Conservation (phyloP, 352 stramenopile species). For the Thalassiosira sp. region DNA sequence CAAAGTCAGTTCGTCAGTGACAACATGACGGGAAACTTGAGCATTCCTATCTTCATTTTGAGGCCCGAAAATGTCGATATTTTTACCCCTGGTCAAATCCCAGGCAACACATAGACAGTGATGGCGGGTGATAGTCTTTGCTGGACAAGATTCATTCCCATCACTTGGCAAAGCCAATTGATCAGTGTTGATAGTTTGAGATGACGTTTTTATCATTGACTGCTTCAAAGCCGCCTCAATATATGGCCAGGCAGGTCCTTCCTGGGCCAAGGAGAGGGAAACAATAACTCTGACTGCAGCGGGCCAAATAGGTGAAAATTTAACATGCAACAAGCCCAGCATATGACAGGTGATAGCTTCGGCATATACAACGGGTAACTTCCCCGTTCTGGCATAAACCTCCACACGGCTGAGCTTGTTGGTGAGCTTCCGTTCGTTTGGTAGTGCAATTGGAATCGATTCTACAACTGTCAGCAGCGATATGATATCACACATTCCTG, state of each 20-base stretch:
- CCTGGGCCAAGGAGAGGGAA: slow-evolving; percentile 59
- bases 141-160: slow-evolving; percentile 15
- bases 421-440: slow-evolving; percentile 66
- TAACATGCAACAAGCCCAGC: slow-evolving; percentile 78
- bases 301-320: slow-evolving; percentile 80
- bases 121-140: slow-evolving; percentile 46
- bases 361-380: slow-evolving; percentile 76
- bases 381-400: slow-evolving; percentile 67
- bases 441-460: slow-evolving; percentile 62
- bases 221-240: slow-evolving; percentile 60
- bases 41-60: slow-evolving; percentile 39
- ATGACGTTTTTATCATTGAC: slow-evolving; percentile 52
- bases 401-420: slow-evolving; percentile 67
- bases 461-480: slow-evolving; percentile 68
- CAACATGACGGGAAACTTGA: slow-evolving; percentile 61
- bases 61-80: slow-evolving; percentile 58
- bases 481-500: slow-evolving; percentile 73
- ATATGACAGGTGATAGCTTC: slow-evolving; percentile 76
- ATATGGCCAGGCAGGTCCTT: slow-evolving; percentile 60
- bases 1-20: slow-evolving; percentile 61
- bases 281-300: slow-evolving; percentile 60
- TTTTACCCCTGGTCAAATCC: slow-evolving; percentile 59
- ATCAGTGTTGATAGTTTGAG: neutral
- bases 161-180: slow-evolving; percentile 3
- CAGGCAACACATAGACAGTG: slow-evolving; percentile 56